Percentiles rank a stretch among this genome's conserved stretches.
Evolutionary conservation across 257 asterid species (phyloP).

Genomic region (Capsicum pubescens): DNA sequence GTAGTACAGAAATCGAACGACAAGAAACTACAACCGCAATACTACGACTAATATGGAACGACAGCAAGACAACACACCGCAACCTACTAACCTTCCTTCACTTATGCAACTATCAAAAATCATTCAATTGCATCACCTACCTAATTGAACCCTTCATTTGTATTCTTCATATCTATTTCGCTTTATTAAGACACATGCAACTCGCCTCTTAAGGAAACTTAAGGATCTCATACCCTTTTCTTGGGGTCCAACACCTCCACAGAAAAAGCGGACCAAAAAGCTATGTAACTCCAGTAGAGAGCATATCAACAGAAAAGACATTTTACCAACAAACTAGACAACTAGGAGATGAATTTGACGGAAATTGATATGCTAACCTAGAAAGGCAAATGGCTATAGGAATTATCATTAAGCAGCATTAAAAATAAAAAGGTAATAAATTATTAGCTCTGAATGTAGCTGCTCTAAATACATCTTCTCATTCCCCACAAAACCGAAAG

Average conservation of each 20-base stretch:
- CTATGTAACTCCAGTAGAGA: background rate
- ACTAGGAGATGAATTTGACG: background rate
- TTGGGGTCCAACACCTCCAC: background rate
- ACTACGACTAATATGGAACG: no score
- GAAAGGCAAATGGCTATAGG: background rate
- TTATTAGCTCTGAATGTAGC: background rate
- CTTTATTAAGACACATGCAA: background rate
- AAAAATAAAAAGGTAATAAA: no score
- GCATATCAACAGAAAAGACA: background rate
- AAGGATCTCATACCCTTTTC: background rate
- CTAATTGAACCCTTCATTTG: background rate
- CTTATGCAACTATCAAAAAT: background rate
- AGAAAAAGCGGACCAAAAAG: background rate
- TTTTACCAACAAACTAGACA: background rate
- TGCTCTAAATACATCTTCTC: background rate
- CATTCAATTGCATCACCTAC: background rate
- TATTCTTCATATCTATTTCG: background rate
- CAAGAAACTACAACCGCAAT: no score
- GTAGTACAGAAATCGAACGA: no score
- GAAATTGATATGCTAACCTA: background rate
- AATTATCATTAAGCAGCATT: no score
- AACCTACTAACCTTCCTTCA: no score
- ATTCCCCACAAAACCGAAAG: background rate
- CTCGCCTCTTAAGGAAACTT: background rate
- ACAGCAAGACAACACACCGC: no score